These are phyloP conservation scores for Aureobasidium sp. DNA, from an alignment of 2,329 filamentous ascomycete genomes.

Conservation along the genomic window DNA sequence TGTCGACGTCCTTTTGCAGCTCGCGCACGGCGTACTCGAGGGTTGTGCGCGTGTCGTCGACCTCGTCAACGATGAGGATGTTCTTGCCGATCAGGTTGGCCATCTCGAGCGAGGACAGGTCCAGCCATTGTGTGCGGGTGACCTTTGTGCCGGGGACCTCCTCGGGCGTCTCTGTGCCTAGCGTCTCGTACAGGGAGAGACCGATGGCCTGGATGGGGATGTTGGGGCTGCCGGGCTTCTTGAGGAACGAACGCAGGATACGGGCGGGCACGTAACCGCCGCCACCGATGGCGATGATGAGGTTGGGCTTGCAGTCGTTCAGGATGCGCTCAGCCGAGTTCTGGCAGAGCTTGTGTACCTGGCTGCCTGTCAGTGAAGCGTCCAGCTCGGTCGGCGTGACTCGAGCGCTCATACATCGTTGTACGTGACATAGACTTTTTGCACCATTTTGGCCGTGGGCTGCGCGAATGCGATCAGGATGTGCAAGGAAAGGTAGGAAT, in stretches of 20 bases:
- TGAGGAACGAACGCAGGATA: conserved; percentile 96
- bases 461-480: conserved; percentile 3
- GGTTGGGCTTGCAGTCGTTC: conserved; percentile 77
- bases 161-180: conserved; percentile 50
- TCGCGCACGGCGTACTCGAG: conserved; percentile 91
- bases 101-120: conserved; percentile 80
- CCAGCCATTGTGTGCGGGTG: conserved; percentile 96
- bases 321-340: conserved; percentile 75
- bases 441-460: conserved; percentile 37
- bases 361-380: conserved; percentile 15
- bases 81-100: conserved; percentile 84
- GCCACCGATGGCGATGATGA: conserved; percentile 97
- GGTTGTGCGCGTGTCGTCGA: conserved; percentile 90
- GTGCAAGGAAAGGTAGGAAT: background rate
- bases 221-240: conserved; percentile 77
- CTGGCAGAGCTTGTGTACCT: conserved; percentile 98
- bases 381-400: background rate
- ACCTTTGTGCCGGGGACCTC: conserved; percentile 88
- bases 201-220: conserved; percentile 99
- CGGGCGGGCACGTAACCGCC: conserved; percentile 95
- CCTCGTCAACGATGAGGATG: conserved; percentile 88
- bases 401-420: conserved; percentile 61
- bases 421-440: conserved; percentile 87
- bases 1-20: conserved; percentile 88
- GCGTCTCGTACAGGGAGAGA: conserved; percentile 89